Conservation (phyloP, 2,329 filamentous ascomycete genomes). For the Dactylellina leptospora region DNA sequence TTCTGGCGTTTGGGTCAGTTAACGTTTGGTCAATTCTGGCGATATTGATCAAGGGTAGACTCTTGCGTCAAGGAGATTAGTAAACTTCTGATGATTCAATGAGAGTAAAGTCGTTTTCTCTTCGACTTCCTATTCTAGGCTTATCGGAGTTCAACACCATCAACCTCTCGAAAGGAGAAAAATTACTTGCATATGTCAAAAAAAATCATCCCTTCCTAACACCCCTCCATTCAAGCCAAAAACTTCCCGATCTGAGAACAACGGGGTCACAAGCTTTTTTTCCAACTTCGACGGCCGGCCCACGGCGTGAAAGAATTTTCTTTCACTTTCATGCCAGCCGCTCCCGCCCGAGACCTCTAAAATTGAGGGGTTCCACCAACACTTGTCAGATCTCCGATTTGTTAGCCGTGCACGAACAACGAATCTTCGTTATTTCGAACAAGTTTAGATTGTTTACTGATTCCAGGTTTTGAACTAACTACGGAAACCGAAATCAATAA, state of each 20-base stretch:
- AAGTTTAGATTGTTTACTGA: no score
- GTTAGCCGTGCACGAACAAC: background rate
- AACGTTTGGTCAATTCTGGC: constrained; percentile 15
- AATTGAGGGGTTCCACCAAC: background rate
- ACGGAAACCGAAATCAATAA: constrained; percentile 16
- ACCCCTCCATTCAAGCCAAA: background rate
- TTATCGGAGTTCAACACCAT: constrained; percentile 7
- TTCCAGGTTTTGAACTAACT: background rate
- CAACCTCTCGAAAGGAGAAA: background rate
- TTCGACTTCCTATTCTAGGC: constrained; percentile 12
- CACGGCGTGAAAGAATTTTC: background rate
- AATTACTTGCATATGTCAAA: constrained; percentile 16
- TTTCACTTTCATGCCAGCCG: constrained; percentile 13
- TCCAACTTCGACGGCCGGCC: constrained; percentile 4
- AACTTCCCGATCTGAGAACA: constrained; percentile 1
- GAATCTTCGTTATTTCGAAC: background rate
- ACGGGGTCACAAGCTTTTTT: constrained; percentile 20
- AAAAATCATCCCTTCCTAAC: background rate
- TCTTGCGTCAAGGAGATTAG: constrained; percentile 19
- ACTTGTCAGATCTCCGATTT: constrained; percentile 3
- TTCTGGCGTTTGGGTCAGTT: constrained; percentile 8
- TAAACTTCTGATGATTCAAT: background rate
- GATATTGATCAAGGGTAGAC: constrained; percentile 3
- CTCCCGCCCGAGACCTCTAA: constrained; percentile 11
- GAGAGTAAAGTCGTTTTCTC: constrained; percentile 1